phyloP scores from a whole-genome alignment of 2,329 filamentous ascomycete species.

The Fusarium burgessii region DNA sequence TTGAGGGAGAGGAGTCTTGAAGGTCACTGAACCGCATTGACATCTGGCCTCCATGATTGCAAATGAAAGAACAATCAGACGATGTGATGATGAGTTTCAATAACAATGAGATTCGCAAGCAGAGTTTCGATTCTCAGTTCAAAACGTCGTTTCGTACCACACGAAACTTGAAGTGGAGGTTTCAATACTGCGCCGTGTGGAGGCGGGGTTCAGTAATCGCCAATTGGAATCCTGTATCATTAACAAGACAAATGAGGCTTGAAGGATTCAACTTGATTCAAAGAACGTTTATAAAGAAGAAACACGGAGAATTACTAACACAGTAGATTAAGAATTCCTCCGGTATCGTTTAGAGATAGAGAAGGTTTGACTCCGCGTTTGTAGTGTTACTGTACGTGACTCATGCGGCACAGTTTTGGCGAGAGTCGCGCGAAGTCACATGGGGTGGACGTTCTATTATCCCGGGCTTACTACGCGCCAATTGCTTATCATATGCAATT shows the following conservation, averaged over 20 bases:
- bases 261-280: neutral
- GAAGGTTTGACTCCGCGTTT: slow-evolving; percentile 19
- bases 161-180: slow-evolving; percentile 13
- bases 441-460: slow-evolving; percentile 23
- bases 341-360: slow-evolving; percentile 28
- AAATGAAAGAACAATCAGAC: neutral
- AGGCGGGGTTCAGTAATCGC: slow-evolving; percentile 24
- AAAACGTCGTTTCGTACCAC: slow-evolving; percentile 1
- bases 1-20: slow-evolving; percentile 69
- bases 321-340: neutral
- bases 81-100: neutral
- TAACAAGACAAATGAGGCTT: slow-evolving; percentile 2
- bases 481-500: slow-evolving; percentile 3
- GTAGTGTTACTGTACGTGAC: slow-evolving; percentile 37
- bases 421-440: slow-evolving; percentile 50
- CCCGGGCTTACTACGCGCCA: slow-evolving; percentile 20
- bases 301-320: neutral
- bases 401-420: slow-evolving; percentile 40
- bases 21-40: slow-evolving; percentile 73
- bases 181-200: neutral
- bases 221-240: slow-evolving; percentile 8
- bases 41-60: slow-evolving; percentile 68
- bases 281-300: slow-evolving; percentile 9
- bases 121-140: neutral
- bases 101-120: neutral